Base-by-base conservation (phyloP, 176 grass and related monocot species). In the Oryza meyeriana region DNA sequence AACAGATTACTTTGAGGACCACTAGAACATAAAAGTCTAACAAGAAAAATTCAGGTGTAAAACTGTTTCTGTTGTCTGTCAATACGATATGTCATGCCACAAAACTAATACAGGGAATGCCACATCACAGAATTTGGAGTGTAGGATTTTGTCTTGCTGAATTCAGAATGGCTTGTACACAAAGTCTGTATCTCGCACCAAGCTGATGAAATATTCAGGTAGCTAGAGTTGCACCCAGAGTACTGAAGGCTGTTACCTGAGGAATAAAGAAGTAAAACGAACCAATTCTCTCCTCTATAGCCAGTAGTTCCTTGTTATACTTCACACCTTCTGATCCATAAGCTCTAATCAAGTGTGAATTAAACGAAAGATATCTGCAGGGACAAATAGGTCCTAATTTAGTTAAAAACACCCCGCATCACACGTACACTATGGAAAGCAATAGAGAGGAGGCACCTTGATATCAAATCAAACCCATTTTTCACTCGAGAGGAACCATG, bases 191-290 rank as follows among this genome's bases (percentile, higher is more conserved):
- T 79, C 9, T 29, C 8, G 6, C 63, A 78, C 10, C 68, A 89
- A 66, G 69, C 24, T 83, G 11, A 66, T 69, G 12, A 84, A 55
- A 81, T 57, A 81, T 30, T 76, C 63, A 29, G 67, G 13, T 48
- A 41, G 41, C 12, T n/a, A 70, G 0, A 31, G 14, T 72, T 2
- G 66, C 18, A 44, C 12, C 48, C 17, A 38, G 30, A 69, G 80
- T 72, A 85, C 2, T 61, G 10, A 86, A 78, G 61, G 32, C 42
- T 80, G 40, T 82, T 88, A 98, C 95, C 90, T 93, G 90, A 66
- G 95, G 95, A 71, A 98, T 89, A 76, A 94, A 98, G 67, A 98
- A 81, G 83, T 79, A 93, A 86, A 91, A 98, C 45, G 88, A 95
- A 79, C 57, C 81, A 41, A 24, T 17, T 67, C 72, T 81, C 69